Conservation (phyloP, 2,329 filamentous ascomycete genomes). For the Fonsecaea pedrosoi region DNA sequence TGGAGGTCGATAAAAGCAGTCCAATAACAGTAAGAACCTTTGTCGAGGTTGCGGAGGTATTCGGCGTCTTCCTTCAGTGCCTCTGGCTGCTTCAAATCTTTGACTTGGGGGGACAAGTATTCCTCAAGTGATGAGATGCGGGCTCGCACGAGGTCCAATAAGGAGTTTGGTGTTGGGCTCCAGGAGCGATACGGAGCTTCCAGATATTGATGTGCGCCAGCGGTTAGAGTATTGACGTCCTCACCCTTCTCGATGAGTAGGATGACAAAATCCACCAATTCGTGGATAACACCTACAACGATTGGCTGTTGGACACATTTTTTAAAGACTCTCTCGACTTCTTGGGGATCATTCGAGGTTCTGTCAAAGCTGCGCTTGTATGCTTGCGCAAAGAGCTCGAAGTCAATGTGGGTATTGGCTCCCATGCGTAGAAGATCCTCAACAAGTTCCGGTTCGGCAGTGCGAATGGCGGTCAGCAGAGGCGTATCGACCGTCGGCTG, state of each 20-base stretch:
- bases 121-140: conserved; percentile 59
- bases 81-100: conserved; percentile 18
- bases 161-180: conserved; percentile 44
- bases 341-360: conserved; percentile 46
- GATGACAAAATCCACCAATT: conserved; percentile 59
- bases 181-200: conserved; percentile 39
- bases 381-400: conserved; percentile 68
- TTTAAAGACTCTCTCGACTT: conserved; percentile 59
- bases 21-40: conserved; percentile 68
- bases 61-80: conserved; percentile 50
- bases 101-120: conserved; percentile 47
- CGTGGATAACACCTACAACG: conserved; percentile 62
- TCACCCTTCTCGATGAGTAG: conserved; percentile 69
- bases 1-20: conserved; percentile 51
- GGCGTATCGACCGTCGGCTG: conserved; percentile 53
- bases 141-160: conserved; percentile 67
- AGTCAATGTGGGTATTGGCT: conserved; percentile 65
- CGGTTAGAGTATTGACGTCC: conserved; percentile 67
- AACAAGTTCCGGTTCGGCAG: conserved; percentile 60
- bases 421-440: conserved; percentile 69
- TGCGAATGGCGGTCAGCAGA: conserved; percentile 65
- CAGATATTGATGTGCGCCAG: conserved; percentile 41
- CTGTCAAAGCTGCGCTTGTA: conserved; percentile 54
- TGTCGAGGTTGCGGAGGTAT: conserved; percentile 59
- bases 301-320: conserved; percentile 67